These are phyloP conservation scores for Phytophthora nicotianae DNA, from an alignment of 352 stramenopile genomes.

Conservation along the genomic window DNA sequence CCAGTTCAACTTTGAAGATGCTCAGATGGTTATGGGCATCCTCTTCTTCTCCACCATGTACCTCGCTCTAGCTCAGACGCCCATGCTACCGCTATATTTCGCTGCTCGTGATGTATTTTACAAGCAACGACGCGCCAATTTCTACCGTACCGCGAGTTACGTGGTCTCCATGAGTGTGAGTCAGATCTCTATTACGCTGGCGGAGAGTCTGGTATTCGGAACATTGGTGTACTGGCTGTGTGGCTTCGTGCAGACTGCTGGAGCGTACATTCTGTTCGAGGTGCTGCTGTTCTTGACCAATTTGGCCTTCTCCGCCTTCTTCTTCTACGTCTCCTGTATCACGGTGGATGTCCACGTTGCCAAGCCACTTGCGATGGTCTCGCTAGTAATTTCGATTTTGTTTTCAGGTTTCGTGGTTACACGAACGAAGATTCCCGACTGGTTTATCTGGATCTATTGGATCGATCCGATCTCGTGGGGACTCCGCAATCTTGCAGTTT, in stretches of 20 bases:
- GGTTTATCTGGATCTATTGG: constrained; percentile 64
- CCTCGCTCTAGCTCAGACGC: constrained; percentile 51
- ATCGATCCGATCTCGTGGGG: constrained; percentile 56
- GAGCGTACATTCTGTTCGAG: constrained; percentile 45
- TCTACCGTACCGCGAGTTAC: constrained; percentile 46
- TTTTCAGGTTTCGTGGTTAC: constrained; percentile 56
- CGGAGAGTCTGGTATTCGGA: constrained; percentile 49
- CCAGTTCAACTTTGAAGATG: constrained; percentile 38
- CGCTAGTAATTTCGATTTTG: constrained; percentile 41
- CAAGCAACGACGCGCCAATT: constrained; percentile 45
- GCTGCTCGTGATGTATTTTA: constrained; percentile 44
- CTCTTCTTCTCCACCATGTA: constrained; percentile 81
- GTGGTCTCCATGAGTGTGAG: constrained; percentile 46
- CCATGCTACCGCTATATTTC: constrained; percentile 41
- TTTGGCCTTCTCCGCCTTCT: constrained; percentile 45
- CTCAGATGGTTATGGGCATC: constrained; percentile 63
- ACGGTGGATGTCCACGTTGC: constrained; percentile 44
- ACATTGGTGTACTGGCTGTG: constrained; percentile 59
- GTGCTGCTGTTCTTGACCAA: constrained; percentile 47
- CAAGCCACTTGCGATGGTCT: constrained; percentile 44
- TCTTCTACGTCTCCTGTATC: constrained; percentile 48
- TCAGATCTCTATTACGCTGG: constrained; percentile 46
- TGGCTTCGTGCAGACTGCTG: constrained; percentile 46
- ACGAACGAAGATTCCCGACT: constrained; percentile 37
- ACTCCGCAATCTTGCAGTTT: constrained; percentile 41